Conservation (phyloP, 495 filamentous ascomycete species). For the Xylaria longipes region DNA sequence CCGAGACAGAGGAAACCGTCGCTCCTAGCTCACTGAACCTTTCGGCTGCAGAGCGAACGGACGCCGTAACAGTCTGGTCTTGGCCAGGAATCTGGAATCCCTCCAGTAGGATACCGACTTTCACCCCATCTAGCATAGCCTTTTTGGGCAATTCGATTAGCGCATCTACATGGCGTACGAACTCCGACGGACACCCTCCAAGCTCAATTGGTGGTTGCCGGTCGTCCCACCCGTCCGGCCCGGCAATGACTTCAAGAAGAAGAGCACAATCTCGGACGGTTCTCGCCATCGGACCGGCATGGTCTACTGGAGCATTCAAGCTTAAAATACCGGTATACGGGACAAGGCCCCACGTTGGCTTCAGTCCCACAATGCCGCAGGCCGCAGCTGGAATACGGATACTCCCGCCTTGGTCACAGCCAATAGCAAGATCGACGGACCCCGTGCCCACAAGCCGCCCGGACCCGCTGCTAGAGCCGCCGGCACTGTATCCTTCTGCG, state of each 20-base stretch:
- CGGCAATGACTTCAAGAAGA: slow-evolving; percentile 60
- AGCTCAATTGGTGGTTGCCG: slow-evolving; percentile 51
- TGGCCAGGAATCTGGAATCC: slow-evolving; percentile 53
- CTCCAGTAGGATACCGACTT: slow-evolving; percentile 59
- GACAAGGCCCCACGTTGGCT: slow-evolving; percentile 57
- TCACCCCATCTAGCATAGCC: slow-evolving; percentile 53
- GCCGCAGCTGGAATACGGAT: slow-evolving; percentile 62
- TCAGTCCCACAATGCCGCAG: slow-evolving; percentile 56
- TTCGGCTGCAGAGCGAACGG: slow-evolving; percentile 52
- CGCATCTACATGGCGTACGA: slow-evolving; percentile 36
- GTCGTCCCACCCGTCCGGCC: slow-evolving; percentile 65
- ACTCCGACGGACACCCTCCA: slow-evolving; percentile 46
- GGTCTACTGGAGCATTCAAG: slow-evolving; percentile 55
- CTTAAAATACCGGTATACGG: slow-evolving; percentile 57
- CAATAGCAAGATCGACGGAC: slow-evolving; percentile 62
- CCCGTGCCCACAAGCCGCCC: slow-evolving; percentile 59
- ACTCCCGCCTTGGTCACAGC: slow-evolving; percentile 67
- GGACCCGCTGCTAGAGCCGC: slow-evolving; percentile 65
- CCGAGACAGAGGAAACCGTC: slow-evolving; percentile 55
- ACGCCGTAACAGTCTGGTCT: slow-evolving; percentile 49
- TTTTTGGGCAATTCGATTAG: slow-evolving; percentile 27
- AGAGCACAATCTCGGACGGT: slow-evolving; percentile 57
- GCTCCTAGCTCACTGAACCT: slow-evolving; percentile 59
- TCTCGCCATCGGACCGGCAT: slow-evolving; percentile 56
- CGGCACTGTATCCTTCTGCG: slow-evolving; percentile 56